Evolutionary conservation across 495 filamentous ascomycete species (phyloP).

Genomic region (Trichocladium uniseriatum): DNA sequence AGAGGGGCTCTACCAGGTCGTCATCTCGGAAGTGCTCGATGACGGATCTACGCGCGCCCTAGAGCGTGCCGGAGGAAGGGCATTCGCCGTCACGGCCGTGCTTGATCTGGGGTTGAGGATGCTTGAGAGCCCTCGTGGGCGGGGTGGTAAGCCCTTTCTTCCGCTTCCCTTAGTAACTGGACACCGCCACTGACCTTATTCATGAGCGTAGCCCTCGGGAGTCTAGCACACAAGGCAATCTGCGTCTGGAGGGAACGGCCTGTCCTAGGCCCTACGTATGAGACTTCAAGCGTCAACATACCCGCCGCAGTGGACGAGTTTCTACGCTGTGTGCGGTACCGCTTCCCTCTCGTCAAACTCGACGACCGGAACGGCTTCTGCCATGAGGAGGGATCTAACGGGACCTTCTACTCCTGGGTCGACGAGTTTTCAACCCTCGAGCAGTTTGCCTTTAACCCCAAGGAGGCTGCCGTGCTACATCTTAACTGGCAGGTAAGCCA

Average conservation of each 20-base stretch:
- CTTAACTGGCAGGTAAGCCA: slow-evolving; percentile 10
- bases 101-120: slow-evolving; percentile 18
- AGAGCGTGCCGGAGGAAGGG: slow-evolving; percentile 9
- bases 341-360: slow-evolving; percentile 15
- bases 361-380: slow-evolving; percentile 14
- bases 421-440: slow-evolving; percentile 3
- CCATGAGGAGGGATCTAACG: slow-evolving; percentile 2
- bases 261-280: background rate
- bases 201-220: slow-evolving; percentile 9
- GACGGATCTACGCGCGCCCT: slow-evolving; percentile 5
- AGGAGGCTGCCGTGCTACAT: slow-evolving; percentile 13
- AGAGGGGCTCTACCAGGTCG: slow-evolving; percentile 16
- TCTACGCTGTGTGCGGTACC: slow-evolving; percentile 11
- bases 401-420: background rate
- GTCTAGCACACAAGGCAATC: slow-evolving; percentile 12
- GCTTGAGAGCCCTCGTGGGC: slow-evolving; percentile 13
- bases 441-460: slow-evolving; percentile 12
- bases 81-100: slow-evolving; percentile 12
- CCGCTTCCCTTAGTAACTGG: background rate
- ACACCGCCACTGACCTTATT: background rate
- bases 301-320: slow-evolving; percentile 10
- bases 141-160: slow-evolving; percentile 1
- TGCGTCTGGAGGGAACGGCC: slow-evolving; percentile 12
- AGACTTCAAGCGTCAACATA: background rate
- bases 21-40: slow-evolving; percentile 15